These are phyloP conservation scores for Suillus placidus DNA, from an alignment of 768 basidiomycete species.

Conservation along the genomic window DNA sequence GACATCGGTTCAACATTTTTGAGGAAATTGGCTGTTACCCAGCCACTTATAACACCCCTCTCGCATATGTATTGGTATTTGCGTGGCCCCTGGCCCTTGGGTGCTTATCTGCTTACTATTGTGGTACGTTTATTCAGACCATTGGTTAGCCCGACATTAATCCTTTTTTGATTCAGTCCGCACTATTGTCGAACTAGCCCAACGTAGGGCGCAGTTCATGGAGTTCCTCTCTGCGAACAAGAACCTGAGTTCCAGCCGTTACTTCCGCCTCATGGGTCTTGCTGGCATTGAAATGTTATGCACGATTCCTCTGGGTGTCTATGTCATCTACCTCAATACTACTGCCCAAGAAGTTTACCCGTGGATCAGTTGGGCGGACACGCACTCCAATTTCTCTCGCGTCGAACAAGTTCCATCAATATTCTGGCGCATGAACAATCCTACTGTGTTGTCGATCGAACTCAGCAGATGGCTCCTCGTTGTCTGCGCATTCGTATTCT, in stretches of 20 bases:
- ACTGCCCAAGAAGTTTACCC: slow-evolving; percentile 29
- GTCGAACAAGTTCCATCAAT: slow-evolving; percentile 44
- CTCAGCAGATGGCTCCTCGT: slow-evolving; percentile 49
- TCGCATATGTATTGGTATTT: slow-evolving; percentile 37
- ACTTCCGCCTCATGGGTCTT: slow-evolving; percentile 66
- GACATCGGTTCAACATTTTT: slow-evolving; percentile 51
- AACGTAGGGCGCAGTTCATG: slow-evolving; percentile 37
- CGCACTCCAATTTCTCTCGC: slow-evolving; percentile 44
- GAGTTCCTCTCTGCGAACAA: slow-evolving; percentile 39
- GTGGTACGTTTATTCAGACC: slow-evolving; percentile 32
- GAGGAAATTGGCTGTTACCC: slow-evolving; percentile 53
- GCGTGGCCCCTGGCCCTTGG: slow-evolving; percentile 47
- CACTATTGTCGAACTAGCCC: slow-evolving; percentile 34
- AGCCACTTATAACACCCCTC: slow-evolving; percentile 38
- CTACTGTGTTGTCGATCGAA: slow-evolving; percentile 35
- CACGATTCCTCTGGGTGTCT: slow-evolving; percentile 39
- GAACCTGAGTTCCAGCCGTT: slow-evolving; percentile 54
- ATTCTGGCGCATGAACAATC: slow-evolving; percentile 42
- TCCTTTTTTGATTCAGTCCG: slow-evolving; percentile 21
- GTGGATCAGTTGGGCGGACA: slow-evolving; percentile 50
- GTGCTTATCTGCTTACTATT: slow-evolving; percentile 41
- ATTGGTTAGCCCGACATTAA: neutral
- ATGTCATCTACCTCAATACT: slow-evolving; percentile 38
- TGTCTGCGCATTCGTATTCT: slow-evolving; percentile 61
- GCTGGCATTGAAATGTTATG: slow-evolving; percentile 48